Conservation (phyloP, 441 rosid genomes). For the Gossypium laxum region DNA sequence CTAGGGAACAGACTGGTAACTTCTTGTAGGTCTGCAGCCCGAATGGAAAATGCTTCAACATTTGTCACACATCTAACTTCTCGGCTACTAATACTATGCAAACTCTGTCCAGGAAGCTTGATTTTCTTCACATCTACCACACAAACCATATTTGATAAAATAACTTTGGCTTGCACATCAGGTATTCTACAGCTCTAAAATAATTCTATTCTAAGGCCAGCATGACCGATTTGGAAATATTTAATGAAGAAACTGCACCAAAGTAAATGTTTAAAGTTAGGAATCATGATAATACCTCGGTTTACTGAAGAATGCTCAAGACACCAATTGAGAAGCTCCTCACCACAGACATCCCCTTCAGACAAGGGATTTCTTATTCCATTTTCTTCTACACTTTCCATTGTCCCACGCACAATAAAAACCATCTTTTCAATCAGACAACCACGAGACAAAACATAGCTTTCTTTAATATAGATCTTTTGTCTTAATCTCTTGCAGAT, state of each 20-base stretch:
- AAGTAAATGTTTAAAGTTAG: background rate
- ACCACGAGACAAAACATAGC: slow-evolving; percentile 44
- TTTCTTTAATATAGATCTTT: slow-evolving; percentile 52
- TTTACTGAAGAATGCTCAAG: slow-evolving; percentile 58
- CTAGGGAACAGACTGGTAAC: slow-evolving; percentile 58
- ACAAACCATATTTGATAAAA: slow-evolving; percentile 6
- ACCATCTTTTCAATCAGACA: slow-evolving; percentile 66
- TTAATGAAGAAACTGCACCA: background rate
- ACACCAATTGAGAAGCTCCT: slow-evolving; percentile 83
- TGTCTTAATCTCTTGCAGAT: slow-evolving; percentile 66
- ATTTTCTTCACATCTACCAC: slow-evolving; percentile 47
- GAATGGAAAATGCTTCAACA: slow-evolving; percentile 78
- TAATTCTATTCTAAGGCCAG: background rate
- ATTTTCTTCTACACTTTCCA: slow-evolving; percentile 61
- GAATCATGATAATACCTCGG: slow-evolving; percentile 31
- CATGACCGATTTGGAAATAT: background rate
- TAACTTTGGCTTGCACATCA: background rate
- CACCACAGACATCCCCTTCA: slow-evolving; percentile 72
- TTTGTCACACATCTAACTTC: slow-evolving; percentile 54
- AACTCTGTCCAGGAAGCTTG: slow-evolving; percentile 35
- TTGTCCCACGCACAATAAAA: slow-evolving; percentile 65
- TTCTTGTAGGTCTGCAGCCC: slow-evolving; percentile 69
- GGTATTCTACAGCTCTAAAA: slow-evolving; percentile 6
- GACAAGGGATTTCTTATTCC: slow-evolving; percentile 31
- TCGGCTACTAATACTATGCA: slow-evolving; percentile 51